phyloP scores from a whole-genome alignment of 2,329 filamentous ascomycete species.

The Colletotrichum horii region DNA sequence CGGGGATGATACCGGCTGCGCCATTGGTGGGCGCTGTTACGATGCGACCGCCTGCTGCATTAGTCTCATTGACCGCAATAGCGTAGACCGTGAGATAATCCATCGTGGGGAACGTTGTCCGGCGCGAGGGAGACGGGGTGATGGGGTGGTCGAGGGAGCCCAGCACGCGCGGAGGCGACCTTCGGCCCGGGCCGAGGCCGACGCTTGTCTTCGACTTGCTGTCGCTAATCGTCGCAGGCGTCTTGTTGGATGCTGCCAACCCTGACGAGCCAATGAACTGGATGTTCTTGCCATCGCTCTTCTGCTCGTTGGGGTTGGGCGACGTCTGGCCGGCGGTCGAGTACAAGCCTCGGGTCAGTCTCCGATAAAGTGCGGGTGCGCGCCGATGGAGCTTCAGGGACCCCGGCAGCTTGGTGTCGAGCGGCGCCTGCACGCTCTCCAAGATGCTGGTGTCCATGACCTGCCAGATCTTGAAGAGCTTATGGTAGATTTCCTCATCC shows the following conservation, averaged over 20 bases:
- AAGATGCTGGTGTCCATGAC: constrained; percentile 58
- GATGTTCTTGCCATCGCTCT: background rate
- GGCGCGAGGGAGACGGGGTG: constrained; percentile 47
- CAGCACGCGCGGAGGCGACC: constrained; percentile 44
- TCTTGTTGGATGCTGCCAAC: background rate
- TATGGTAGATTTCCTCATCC: constrained; percentile 53
- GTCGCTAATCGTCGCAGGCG: background rate
- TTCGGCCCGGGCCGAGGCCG: constrained; percentile 25
- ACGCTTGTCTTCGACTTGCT: background rate
- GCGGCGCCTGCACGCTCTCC: constrained; percentile 51
- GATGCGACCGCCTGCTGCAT: constrained; percentile 54
- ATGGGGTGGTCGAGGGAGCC: constrained; percentile 52
- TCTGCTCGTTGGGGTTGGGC: constrained; percentile 5
- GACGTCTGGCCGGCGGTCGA: constrained; percentile 34
- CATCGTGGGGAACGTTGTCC: constrained; percentile 55
- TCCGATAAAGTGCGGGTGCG: constrained; percentile 49
- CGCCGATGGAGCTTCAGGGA: constrained; percentile 53
- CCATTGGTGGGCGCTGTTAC: constrained; percentile 58
- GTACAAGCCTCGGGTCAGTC: constrained; percentile 51
- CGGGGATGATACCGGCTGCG: constrained; percentile 55
- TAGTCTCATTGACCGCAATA: constrained; percentile 59
- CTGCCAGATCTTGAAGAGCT: constrained; percentile 53
- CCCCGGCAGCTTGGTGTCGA: constrained; percentile 46
- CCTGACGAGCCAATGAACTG: background rate
- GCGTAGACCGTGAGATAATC: constrained; percentile 56